These are phyloP conservation scores for Cladophialophora carrionii DNA, from an alignment of 2,329 filamentous ascomycete species.

Conservation along the genomic window DNA sequence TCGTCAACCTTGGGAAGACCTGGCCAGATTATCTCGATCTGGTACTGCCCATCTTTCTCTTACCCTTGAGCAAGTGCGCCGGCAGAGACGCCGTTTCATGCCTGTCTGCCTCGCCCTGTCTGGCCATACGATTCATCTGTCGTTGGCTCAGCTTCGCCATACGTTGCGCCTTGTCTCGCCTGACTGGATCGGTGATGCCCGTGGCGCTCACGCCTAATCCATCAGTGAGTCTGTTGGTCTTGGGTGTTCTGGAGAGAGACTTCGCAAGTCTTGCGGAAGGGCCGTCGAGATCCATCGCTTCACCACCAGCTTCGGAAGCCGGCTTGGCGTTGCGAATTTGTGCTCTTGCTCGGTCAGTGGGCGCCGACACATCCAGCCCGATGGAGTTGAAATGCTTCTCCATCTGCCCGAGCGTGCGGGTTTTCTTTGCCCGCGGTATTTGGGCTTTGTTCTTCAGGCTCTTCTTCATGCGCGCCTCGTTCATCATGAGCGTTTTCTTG, in stretches of 20 bases:
- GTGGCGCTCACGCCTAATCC: slow-evolving; percentile 67
- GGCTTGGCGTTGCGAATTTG: slow-evolving; percentile 63
- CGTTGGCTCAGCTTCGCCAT: slow-evolving; percentile 89
- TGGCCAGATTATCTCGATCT: slow-evolving; percentile 59
- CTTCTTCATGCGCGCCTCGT: slow-evolving; percentile 94
- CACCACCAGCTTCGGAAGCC: slow-evolving; percentile 67
- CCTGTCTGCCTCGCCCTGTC: slow-evolving; percentile 94
- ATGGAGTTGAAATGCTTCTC: slow-evolving; percentile 81
- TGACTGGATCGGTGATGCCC: slow-evolving; percentile 70
- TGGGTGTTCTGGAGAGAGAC: slow-evolving; percentile 66
- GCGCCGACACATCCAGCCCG: slow-evolving; percentile 78
- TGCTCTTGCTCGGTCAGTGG: slow-evolving; percentile 72
- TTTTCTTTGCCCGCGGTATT: slow-evolving; percentile 79
- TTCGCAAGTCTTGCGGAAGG: slow-evolving; percentile 42
- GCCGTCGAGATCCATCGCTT: slow-evolving; percentile 48
- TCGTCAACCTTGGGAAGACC: not conserved
- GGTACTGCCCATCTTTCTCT: slow-evolving; percentile 92
- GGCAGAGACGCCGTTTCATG: slow-evolving; percentile 78
- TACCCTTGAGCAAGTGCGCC: slow-evolving; percentile 91
- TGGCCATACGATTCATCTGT: slow-evolving; percentile 98
- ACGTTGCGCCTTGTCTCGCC: slow-evolving; percentile 78
- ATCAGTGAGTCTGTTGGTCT: slow-evolving; percentile 57
- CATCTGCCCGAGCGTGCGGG: slow-evolving; percentile 84
- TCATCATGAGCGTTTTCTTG: slow-evolving; percentile 88
- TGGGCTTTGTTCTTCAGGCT: slow-evolving; percentile 94